Base-by-base conservation (phyloP, 129 eudicot species). In the Arctium lappa region DNA sequence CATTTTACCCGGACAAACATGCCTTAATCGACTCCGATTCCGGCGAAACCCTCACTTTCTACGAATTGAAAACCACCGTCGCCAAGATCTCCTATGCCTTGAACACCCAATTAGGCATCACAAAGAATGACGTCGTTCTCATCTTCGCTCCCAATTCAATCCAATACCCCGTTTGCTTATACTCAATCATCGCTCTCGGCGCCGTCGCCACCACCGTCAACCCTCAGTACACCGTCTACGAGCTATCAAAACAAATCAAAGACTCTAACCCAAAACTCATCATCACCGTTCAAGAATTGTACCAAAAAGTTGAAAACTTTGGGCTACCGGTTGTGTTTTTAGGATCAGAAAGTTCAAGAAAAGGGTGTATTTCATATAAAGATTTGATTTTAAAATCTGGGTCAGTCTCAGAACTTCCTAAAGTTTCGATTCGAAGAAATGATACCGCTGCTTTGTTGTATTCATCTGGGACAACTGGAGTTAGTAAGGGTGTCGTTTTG, bases 371-470 rank as follows among this genome's bases (percentile, higher is more conserved):
- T 18, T 62, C 69, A 6, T 63, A 27, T 63, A 63, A 63, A 63
- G 70, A 63, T n/a, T n/a, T n/a, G 32, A 63, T 63, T 63, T 18
- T 3, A 22, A 63, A 63, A 63, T 84, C 80, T 18, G 94, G 92
- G 82, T 72, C 85, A 0, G 84, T 86, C 5, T 79, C 79, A 68
- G 89, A 84, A 69, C 44, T 85, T 6, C 89, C 89, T n/a, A 63
- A 76, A 6, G 83, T 89, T 72, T 13, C 76, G 3, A 86, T 89
- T 16, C 76, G 73, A 18, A 86, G 88, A n/a, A 83, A 76, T 36
- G 97, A 94, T 62, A 86, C 94, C 34, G 98, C 94, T 7, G 98
- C 91, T 2, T 75, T 94, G 77, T 62, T 94, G 88, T 94, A 97
- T 22, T 22, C 27, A 22, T 22, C 27, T 22, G 27, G 27, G 27